Evolutionary conservation across 495 filamentous ascomycete species (phyloP), one percentile per base, ranked within the genome.

Genomic region (Hypoxylon lienhwacheense): DNA sequence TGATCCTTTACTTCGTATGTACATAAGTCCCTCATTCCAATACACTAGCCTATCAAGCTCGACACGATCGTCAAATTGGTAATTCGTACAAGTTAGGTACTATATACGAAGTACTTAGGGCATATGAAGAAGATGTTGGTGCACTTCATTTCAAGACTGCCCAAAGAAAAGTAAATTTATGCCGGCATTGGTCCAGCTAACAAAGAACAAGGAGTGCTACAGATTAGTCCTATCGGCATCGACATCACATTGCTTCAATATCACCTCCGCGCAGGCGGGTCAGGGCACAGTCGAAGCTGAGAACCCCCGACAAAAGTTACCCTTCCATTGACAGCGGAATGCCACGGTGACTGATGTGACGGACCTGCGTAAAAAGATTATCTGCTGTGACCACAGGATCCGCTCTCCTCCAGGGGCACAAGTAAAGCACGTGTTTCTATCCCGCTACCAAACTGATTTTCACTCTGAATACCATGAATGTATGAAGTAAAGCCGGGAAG

Each of bases 181-280:
- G n/a, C n/a, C n/a, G n/a, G n/a, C n/a, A 36, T 36, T 32, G 20
- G 44, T 40, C 31, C 35, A n/a, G n/a, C n/a, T n/a, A n/a, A n/a
- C n/a, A n/a, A n/a, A n/a, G n/a, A n/a, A n/a, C n/a, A n/a, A n/a
- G n/a, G n/a, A n/a, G n/a, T n/a, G n/a, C n/a, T n/a, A n/a, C 33
- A 34, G 5, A 16, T 21, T 48, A 22, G 24, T 37, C 52, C 29
- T 53, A 56, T 61, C 35, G 24, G 36, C 43, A 42, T 55, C 34
- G 16, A 49, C 31, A 56, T 61, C 58, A 61, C 58, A 56, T 53
- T n/a, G 52, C 48, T 61, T 51, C 58, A 44, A 36, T 41, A 20
- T n/a, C 15, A 25, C 41, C 47, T 53, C 31, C n/a, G 20, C 32
- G 34, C 20, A 22, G 52, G 29, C 41, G 58, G n/a, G n/a, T n/a